These are phyloP conservation scores for Eucalyptus melliodora DNA, from an alignment of 345 rosid species.

Conservation along the genomic window DNA sequence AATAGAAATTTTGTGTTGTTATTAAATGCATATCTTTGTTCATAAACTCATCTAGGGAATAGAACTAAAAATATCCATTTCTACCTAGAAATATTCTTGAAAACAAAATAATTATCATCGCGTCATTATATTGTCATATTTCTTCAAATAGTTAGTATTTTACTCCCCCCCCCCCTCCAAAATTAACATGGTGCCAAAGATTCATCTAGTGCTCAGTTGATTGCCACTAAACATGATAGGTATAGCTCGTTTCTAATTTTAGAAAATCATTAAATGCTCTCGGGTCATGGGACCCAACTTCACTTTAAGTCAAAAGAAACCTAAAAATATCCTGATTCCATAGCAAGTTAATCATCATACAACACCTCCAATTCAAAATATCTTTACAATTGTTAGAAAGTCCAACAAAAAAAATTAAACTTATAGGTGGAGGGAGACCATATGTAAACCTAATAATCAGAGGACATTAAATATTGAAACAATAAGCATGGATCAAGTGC, in stretches of 20 bases:
- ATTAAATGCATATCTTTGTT: too few species aligned
- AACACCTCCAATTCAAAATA: background rate
- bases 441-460: background rate
- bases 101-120: too few species aligned
- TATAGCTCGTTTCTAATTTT: background rate
- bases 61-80: too few species aligned
- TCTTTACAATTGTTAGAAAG: background rate
- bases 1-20: too few species aligned
- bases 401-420: accelerated
- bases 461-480: background rate
- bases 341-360: background rate
- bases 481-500: background rate
- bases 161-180: background rate
- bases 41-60: too few species aligned
- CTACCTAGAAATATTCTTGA: too few species aligned
- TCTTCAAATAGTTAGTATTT: background rate
- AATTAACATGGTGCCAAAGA: background rate
- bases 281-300: background rate
- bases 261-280: background rate
- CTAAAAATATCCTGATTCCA: background rate
- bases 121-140: background rate
- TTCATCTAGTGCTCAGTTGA: background rate
- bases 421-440: background rate
- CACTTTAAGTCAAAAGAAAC: background rate
- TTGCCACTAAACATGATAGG: background rate